Evolutionary conservation across 1,139 yeast species (phyloP), one percentile per base, ranked within the genome.

Genomic region (Blastobotrys persicus): DNA sequence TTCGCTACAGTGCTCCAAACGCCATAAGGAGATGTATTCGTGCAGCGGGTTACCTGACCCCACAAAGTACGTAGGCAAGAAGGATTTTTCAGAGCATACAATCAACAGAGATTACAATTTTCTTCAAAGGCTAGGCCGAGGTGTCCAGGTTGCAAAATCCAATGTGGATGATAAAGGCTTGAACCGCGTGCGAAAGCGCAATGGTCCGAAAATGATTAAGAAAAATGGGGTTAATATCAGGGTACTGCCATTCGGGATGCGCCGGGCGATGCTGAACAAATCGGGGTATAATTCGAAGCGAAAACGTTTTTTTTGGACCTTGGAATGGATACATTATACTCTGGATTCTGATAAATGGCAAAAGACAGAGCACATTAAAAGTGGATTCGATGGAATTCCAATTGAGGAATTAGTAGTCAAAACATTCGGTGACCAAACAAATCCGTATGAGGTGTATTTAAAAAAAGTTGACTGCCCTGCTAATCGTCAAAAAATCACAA

Each of bases 61-160:
- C 28, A 73, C 88, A 1, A 71, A 72, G 49, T 88, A 81, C 62
- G 70, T 86, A 1, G 28, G 59, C 78, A 11, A 28, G 46, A 18
- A 19, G 28, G 19, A 32, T 34, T 12, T 34, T 43, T 34, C 42
- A 43, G 16, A 38, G 40, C 40, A 37, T 13, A 37, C 41, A 3
- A 79, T 89, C 9, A 88, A 89, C 61, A 69, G 97, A 52, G 98
- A 91, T 65, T 91, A 89, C 65, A 85, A 88, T 62, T 88, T 87
- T 61, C 68, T 91, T 35, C 73, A 80, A 52, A 72, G 72, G 19
- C 62, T 91, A 50, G 84, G 83, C 46, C 70, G 97, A 72, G 83
- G 59, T 67, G 14, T 37, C 19, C 41, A 37, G 19, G 41, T 37
- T 6, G 28, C 26, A 11, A 37, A 37, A 12, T 18, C 7, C n/a